phyloP scores from a whole-genome alignment of 2,329 filamentous ascomycete genomes.

The Blastomyces emzantsi region DNA sequence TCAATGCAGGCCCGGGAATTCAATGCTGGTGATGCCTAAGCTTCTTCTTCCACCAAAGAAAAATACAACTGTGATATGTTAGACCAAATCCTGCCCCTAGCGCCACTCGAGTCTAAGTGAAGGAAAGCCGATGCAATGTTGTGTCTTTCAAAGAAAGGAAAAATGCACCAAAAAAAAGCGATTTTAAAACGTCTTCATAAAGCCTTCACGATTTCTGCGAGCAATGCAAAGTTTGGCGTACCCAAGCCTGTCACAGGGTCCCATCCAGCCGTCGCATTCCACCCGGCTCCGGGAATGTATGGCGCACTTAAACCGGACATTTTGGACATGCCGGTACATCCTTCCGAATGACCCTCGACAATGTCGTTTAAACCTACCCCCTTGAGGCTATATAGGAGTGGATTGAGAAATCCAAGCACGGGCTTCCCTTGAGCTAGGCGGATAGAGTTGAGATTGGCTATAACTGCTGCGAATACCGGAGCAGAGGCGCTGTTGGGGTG shows the following conservation, averaged over 20 bases:
- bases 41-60: not conserved
- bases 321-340: slow-evolving; percentile 36
- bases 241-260: slow-evolving; percentile 43
- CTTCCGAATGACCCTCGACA: slow-evolving; percentile 37
- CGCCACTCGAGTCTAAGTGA: not conserved
- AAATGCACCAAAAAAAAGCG: not conserved
- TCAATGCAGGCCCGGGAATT: not conserved
- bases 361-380: slow-evolving; percentile 43
- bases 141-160: not conserved
- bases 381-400: slow-evolving; percentile 48
- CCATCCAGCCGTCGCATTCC: slow-evolving; percentile 45
- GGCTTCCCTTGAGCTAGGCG: slow-evolving; percentile 47
- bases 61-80: not conserved
- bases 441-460: slow-evolving; percentile 56
- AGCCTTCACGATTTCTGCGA: not conserved
- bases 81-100: not conserved
- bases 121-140: not conserved
- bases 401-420: slow-evolving; percentile 52
- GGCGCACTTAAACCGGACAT: slow-evolving; percentile 31
- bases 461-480: slow-evolving; percentile 55
- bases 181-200: not conserved
- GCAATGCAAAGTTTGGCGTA: slow-evolving; percentile 22
- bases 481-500: slow-evolving; percentile 42
- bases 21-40: not conserved
- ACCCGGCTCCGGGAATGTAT: slow-evolving; percentile 38